Conservation (phyloP, 2,329 filamentous ascomycete genomes). For the Neofusicoccum sp. region DNA sequence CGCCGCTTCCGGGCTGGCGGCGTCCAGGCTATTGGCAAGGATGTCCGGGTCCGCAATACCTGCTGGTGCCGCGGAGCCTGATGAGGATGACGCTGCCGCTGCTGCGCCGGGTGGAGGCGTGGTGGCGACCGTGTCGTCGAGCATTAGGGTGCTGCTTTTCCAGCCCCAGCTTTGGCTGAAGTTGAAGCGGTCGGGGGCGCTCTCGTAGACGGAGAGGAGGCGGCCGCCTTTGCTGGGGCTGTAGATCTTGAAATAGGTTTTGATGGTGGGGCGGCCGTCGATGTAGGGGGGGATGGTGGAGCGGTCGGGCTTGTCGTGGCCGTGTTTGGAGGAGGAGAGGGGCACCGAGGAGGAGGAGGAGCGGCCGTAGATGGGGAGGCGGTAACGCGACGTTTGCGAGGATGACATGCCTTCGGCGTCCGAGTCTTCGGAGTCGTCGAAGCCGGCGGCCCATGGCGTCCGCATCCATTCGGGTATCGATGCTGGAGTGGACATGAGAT, state of each 20-base stretch:
- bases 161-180: conserved; percentile 64
- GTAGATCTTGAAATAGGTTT: conserved; percentile 66
- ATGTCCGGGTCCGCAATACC: neutral
- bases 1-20: neutral
- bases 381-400: neutral
- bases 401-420: neutral
- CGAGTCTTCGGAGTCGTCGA: neutral
- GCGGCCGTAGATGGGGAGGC: neutral
- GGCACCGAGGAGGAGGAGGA: neutral
- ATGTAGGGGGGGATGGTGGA: conserved; percentile 54
- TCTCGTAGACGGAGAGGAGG: conserved; percentile 62
- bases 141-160: conserved; percentile 62
- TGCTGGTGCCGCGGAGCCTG: neutral
- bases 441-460: neutral
- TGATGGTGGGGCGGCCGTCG: conserved; percentile 59
- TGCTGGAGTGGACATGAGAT: neutral
- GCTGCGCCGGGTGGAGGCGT: neutral
- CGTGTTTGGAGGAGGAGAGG: neutral
- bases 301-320: neutral
- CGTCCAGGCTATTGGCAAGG: neutral
- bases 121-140: conserved; percentile 45
- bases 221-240: conserved; percentile 60
- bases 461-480: conserved; percentile 14
- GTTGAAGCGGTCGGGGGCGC: conserved; percentile 61
- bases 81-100: neutral